These are phyloP conservation scores for Aspergillus taichungensis DNA, from an alignment of 495 filamentous ascomycete genomes.

Conservation along the genomic window DNA sequence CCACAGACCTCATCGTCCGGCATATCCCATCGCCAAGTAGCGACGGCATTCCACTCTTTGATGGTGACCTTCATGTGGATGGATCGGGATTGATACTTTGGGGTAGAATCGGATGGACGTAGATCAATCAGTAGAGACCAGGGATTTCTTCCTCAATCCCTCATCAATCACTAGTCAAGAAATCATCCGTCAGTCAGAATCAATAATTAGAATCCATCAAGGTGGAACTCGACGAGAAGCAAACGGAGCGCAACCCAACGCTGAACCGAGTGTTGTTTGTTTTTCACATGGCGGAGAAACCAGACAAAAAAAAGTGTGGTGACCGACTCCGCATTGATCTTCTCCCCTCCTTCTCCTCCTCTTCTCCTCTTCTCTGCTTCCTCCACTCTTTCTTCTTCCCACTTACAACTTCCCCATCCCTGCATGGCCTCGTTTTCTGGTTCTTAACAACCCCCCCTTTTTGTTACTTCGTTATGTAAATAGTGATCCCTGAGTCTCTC, in stretches of 20 bases:
- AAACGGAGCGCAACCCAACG: not conserved
- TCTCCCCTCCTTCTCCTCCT: slow-evolving; percentile 13
- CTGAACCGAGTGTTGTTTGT: slow-evolving; percentile 6
- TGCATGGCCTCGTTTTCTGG: no score
- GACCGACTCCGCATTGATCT: slow-evolving; percentile 13
- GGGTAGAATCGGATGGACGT: not conserved
- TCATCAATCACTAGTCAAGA: no score
- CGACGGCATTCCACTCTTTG: slow-evolving; percentile 85
- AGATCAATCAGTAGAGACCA: no score
- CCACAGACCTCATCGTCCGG: slow-evolving; percentile 97
- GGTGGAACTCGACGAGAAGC: slow-evolving; percentile 12
- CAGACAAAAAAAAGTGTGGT: not conserved
- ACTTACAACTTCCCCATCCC: not conserved
- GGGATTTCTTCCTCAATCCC: no score
- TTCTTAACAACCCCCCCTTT: not conserved
- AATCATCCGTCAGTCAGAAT: no score
- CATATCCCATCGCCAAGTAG: slow-evolving; percentile 96
- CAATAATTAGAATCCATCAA: no score
- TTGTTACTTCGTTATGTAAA: slow-evolving; percentile 19
- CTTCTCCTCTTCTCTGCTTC: not conserved
- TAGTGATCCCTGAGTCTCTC: slow-evolving; percentile 4
- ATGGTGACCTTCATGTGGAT: slow-evolving; percentile 85
- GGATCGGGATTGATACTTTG: not conserved
- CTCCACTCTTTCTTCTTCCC: not conserved
- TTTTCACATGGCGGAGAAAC: slow-evolving; percentile 24